These are phyloP conservation scores for Microstroma glucosiphilum DNA, from an alignment of 1,284 basidiomycete species.

Conservation along the genomic window DNA sequence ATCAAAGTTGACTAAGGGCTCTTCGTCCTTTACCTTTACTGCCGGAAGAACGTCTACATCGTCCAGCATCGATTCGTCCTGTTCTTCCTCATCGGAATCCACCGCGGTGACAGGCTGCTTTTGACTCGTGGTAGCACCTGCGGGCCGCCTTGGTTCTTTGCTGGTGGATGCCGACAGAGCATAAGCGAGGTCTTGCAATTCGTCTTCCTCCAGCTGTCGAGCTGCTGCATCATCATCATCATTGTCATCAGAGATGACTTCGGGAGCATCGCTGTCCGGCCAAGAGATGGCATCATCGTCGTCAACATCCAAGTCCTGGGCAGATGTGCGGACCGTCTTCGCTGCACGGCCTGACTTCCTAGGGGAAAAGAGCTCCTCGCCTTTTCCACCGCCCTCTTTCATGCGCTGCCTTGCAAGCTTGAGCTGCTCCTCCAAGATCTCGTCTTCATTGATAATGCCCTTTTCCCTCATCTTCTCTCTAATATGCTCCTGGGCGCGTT, in stretches of 20 bases:
- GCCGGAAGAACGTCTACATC: too few relatives aligned
- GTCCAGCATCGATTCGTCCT: too few relatives aligned
- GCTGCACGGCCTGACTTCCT: not conserved
- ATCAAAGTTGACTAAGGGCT: too few relatives aligned
- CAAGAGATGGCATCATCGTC: not conserved
- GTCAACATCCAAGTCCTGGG: not conserved
- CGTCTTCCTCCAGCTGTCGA: conserved; percentile 24
- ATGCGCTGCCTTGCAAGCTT: conserved; percentile 1
- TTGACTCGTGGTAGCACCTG: not conserved
- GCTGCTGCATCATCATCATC: not conserved
- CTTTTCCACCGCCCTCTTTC: not conserved
- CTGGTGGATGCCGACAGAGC: conserved; percentile 29
- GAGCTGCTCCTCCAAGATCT: conserved; percentile 18
- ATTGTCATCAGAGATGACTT: not conserved
- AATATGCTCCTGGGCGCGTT: conserved; percentile 32
- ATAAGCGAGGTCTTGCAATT: conserved; percentile 32
- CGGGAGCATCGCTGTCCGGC: not conserved
- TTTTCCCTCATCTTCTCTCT: conserved; percentile 31
- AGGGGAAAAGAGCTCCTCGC: not conserved
- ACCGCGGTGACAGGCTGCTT: not conserved
- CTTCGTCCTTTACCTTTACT: too few relatives aligned
- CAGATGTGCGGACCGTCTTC: not conserved
- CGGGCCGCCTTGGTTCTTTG: not conserved
- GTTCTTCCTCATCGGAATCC: not conserved
- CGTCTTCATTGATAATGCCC: conserved; percentile 26